Base-by-base conservation (phyloP, 306 rosid species). In the Vigna mungo region DNA sequence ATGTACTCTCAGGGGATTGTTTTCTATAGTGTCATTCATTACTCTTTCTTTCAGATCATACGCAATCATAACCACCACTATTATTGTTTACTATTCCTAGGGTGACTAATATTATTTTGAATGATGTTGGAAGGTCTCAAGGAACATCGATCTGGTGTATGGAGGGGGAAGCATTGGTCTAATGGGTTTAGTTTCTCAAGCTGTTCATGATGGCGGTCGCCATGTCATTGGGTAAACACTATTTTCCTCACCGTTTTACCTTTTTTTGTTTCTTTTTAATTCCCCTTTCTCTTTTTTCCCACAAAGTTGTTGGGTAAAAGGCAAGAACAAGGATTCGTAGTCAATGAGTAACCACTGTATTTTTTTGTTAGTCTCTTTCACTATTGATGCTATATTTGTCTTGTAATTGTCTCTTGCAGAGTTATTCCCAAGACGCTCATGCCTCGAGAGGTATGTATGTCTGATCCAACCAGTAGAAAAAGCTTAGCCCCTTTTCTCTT, bases 381-480 rank as follows among this genome's bases (percentile, higher is more conserved):
- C 47, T 72, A 68, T 79, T 72, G 70, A 81, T 72, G 79, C 90
- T 90, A 82, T 72, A 59, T 78, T 86, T 89, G 94, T 90, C 93
- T 78, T 87, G 71, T 89, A 83, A 85, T 82, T 92, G 93, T 90
- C 92, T 85, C 83, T 77, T 85, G 85, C 96, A 95, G 98, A 82
- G 97, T 95, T 79, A 95, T 95, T 90, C 98, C 98, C 90, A 95
- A 90, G 93, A 92, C 98, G 79, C 98, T 95, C 92, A 95, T 95
- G 97, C 97, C 98, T 92, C 89, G 96, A 92, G 98, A 95, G 98
- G 98, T 95, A 86, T 85, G 86, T 67, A 18, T 65, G 16, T 86
- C 88, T 83, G 79, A 79, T 82, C 46, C 80, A 32, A 4, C 78
- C 58, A 37, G 53, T 16, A 78, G 49, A 84, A 78, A 88, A 85